These are phyloP conservation scores for Orbilia brochopaga DNA, from an alignment of 2,329 filamentous ascomycete species.

Conservation along the genomic window DNA sequence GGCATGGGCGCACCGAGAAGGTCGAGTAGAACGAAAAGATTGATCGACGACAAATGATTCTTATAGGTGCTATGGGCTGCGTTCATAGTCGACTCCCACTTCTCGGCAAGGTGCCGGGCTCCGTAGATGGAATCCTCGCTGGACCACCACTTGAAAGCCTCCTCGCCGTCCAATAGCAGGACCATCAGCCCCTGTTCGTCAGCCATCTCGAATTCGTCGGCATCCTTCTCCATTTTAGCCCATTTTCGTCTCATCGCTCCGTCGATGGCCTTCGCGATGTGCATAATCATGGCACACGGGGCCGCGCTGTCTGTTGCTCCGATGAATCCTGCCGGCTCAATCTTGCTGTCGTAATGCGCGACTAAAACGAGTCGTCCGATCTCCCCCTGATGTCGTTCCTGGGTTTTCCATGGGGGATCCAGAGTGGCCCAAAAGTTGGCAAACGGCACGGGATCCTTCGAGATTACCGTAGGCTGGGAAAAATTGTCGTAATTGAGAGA, in stretches of 20 bases:
- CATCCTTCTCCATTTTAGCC: conserved; percentile 68
- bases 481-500: conserved; percentile 83
- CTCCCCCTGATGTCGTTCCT: conserved; percentile 66
- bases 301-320: conserved; percentile 93
- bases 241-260: conserved; percentile 80
- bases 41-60: conserved; percentile 77
- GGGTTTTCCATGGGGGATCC: conserved; percentile 78
- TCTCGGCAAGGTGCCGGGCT: conserved; percentile 74
- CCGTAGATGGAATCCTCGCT: conserved; percentile 86
- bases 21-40: conserved; percentile 89
- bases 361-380: conserved; percentile 82
- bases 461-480: conserved; percentile 79
- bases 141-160: conserved; percentile 84
- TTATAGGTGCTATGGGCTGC: conserved; percentile 75
- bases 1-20: conserved; percentile 76
- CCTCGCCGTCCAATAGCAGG: conserved; percentile 88
- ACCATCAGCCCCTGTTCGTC: conserved; percentile 86
- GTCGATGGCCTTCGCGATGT: conserved; percentile 81
- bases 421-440: conserved; percentile 83
- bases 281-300: conserved; percentile 91
- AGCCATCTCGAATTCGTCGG: conserved; percentile 64
- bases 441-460: conserved; percentile 78
- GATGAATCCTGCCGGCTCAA: conserved; percentile 81
- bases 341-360: conserved; percentile 91
- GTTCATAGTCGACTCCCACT: conserved; percentile 76